Evolutionary conservation across 2,329 filamentous ascomycete species (phyloP), one percentile per base, ranked within the genome.

Genomic region (Calonectria ilicicola): DNA sequence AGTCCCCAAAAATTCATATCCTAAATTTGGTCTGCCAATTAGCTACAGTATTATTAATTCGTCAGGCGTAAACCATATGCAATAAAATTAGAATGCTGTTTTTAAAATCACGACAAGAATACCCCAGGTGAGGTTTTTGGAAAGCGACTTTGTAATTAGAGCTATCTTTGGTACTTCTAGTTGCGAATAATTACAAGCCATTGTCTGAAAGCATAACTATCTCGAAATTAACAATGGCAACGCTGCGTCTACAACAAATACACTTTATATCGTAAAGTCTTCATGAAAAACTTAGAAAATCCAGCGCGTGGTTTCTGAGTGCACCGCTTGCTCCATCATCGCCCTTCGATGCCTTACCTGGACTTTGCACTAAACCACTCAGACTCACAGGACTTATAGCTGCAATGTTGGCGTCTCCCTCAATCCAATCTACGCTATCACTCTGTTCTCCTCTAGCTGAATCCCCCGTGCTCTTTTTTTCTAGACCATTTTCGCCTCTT

Each of bases 241-340:
- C 27, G 23, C 29, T 21, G 3, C 15, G n/a, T n/a, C 10, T 17
- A 32, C 17, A 53, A 23, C 17, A 58, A 7, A 38, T 60, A 40
- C 26, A 9, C 15, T 27, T 60, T 40, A 10, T 10, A 40, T 9
- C 10, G 35, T 5, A 40, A 7, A 2, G 17, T 21, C 42, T 23
- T 73, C 32, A 78, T 29, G 70, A 72, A 60, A 86, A 82, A 67
- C 80, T 83, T 60, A 86, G 83, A 75, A 85, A 86, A 71, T 86
- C 84, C 73, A 86, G 75, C 65, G 85, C 81, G 56, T 83, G 81
- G 63, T 84, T 84, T 72, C 82, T 81, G 19, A 69, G 75, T 23
- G 66, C 74, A 2, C 74, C 71, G 14, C 69, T 47, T 21, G 58
- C 56, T 12, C 65, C 73, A 65, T 72, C 75, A 63, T 75, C 75